Conservation (phyloP, 805 yeast species). For the Monosporozyma aerobia region DNA sequence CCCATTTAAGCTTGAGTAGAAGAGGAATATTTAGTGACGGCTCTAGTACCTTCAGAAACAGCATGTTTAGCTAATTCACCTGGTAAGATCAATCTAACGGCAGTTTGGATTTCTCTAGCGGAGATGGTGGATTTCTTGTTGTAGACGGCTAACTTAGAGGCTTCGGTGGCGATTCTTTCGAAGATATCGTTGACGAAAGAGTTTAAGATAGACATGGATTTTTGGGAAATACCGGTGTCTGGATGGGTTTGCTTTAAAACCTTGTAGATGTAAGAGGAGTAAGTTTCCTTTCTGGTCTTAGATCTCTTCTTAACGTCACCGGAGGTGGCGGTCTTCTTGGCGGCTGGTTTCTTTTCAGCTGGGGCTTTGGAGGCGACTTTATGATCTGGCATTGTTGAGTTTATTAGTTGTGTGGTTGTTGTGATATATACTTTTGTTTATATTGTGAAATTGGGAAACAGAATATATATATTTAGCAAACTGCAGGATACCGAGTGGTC, state of each 20-base stretch:
- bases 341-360: slow-evolving; percentile 47
- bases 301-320: slow-evolving; percentile 83
- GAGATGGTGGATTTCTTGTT: slow-evolving; percentile 97
- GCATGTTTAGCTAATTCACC: slow-evolving; percentile 99
- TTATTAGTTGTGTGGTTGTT: slow-evolving; percentile 18
- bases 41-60: slow-evolving; percentile 97
- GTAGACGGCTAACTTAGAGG: slow-evolving; percentile 97
- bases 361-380: slow-evolving; percentile 28
- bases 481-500: no score
- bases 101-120: slow-evolving; percentile 97
- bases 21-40: slow-evolving; percentile 92
- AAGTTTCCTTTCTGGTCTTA: slow-evolving; percentile 95
- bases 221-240: slow-evolving; percentile 98
- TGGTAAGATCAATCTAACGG: slow-evolving; percentile 94
- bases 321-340: slow-evolving; percentile 77
- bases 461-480: no score
- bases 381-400: slow-evolving; percentile 52
- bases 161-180: slow-evolving; percentile 96
- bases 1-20: slow-evolving; percentile 33
- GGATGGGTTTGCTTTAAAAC: slow-evolving; percentile 98
- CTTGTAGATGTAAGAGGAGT: slow-evolving; percentile 96
- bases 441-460: not conserved
- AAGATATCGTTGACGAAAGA: slow-evolving; percentile 96
- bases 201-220: slow-evolving; percentile 98
- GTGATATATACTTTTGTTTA: not conserved